Evolutionary conservation across 805 yeast species (phyloP).

Genomic region (Saccharomycopsis schoenii): DNA sequence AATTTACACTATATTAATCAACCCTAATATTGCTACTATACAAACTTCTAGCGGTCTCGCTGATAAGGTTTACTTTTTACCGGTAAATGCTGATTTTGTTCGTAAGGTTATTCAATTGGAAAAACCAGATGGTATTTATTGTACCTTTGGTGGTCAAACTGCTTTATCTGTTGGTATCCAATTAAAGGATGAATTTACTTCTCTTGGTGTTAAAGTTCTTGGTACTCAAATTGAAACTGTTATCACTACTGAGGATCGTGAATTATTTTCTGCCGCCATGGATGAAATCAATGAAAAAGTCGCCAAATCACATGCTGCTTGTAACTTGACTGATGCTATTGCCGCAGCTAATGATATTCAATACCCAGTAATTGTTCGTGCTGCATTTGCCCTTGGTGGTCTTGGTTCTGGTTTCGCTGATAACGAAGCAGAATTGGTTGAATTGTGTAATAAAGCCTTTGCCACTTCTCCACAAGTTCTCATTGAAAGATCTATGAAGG

Average conservation of each 20-base stretch:
- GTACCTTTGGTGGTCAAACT: conserved; percentile 98
- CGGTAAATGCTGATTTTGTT: conserved; percentile 95
- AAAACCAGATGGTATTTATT: conserved; percentile 93
- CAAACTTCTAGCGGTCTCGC: conserved; percentile 98
- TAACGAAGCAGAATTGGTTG: conserved; percentile 71
- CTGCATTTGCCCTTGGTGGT: conserved; percentile 97
- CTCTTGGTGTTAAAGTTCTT: conserved; percentile 84
- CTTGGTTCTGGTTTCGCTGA: conserved; percentile 97
- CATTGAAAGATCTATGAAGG: conserved; percentile 94
- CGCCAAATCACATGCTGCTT: conserved; percentile 86
- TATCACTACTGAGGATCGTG: conserved; percentile 97
- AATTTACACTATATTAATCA: conserved; percentile 87
- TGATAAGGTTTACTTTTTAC: conserved; percentile 94
- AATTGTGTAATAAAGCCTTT: conserved; percentile 81
- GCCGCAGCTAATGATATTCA: conserved; percentile 80
- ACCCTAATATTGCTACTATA: conserved; percentile 97
- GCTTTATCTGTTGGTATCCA: conserved; percentile 93
- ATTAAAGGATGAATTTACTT: conserved; percentile 89
- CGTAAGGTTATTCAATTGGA: conserved; percentile 91
- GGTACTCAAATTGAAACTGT: conserved; percentile 96
- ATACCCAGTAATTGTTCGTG: conserved; percentile 93
- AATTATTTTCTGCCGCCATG: conserved; percentile 88
- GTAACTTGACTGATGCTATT: conserved; percentile 70
- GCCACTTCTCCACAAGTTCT: conserved; percentile 94
- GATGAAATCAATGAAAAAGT: conserved; percentile 92